Base-by-base conservation (phyloP, 2,329 filamentous ascomycete species). In the Penicillium sclerotiorum region DNA sequence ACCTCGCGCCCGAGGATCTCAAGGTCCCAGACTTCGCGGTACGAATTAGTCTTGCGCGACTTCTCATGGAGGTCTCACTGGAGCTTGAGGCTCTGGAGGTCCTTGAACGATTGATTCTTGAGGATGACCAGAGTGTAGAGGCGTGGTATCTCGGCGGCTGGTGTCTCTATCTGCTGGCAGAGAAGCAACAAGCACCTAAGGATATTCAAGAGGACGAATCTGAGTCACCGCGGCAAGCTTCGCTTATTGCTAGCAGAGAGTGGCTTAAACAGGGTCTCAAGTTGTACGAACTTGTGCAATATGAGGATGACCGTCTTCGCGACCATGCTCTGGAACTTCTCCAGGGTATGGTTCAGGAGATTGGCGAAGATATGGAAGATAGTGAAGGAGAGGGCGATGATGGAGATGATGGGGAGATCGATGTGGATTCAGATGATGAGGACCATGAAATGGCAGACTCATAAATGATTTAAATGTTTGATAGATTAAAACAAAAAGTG, bases 131-230 rank as follows among this genome's bases (percentile, higher is more conserved):
- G 65, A 96, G 93, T 69, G 89, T 99, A 17, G 94, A 99, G 73
- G 88, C 90, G 15, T 96, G 92, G 91, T 99, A 99, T 73, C 80
- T 99, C 5, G 94, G 94, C 36, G 95, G 94, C 4, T 97, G 93
- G 89, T 92, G 90, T 61, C 80, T 95, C 59, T 90, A 90, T 67
- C 81, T 96, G 50, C 77, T 88, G 55, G 72, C 70, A 28, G 66
- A 73, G 60, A 73, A 78, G 65, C 66, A 70, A 55, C 64, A 77
- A 33, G 68, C 63, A 1, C 71, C 70, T 45, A 72, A 67, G 53
- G 52, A 69, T 55, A 55, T 62, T 37, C 63, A 65, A 42, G 62
- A 58, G 32, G 48, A 65, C 59, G 63, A 75, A 63, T 49, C 62
- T 28, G 76, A 76, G 32, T 77, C 83, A 39, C 76, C 77, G 40